phyloP scores from a whole-genome alignment of 345 rosid species.

The Mercurialis annua region DNA sequence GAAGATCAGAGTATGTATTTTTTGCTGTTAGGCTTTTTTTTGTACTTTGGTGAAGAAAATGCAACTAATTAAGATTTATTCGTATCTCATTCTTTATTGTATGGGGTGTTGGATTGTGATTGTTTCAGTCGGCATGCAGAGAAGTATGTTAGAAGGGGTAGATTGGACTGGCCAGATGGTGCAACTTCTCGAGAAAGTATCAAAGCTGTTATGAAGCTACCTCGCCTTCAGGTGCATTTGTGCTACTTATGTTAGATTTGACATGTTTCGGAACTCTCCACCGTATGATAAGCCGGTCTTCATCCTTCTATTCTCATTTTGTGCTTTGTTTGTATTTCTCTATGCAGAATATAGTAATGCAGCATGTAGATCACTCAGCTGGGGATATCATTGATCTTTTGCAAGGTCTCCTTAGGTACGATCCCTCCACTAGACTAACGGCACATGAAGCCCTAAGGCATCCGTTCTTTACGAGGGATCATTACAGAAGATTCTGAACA shows the following conservation, averaged over 20 bases:
- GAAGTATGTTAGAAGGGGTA: slow-evolving; percentile 54
- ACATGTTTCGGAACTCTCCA: background rate
- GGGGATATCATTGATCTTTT: slow-evolving; percentile 58
- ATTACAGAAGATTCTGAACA: slow-evolving; percentile 36
- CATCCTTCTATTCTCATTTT: background rate
- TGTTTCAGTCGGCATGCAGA: slow-evolving; percentile 55
- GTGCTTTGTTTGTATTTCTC: background rate
- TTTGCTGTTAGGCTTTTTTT: background rate
- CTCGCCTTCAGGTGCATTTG: slow-evolving; percentile 53
- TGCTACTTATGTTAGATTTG: background rate
- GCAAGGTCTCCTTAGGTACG: slow-evolving; percentile 60
- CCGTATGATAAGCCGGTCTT: background rate
- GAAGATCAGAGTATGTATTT: slow-evolving; percentile 50
- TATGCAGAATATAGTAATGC: slow-evolving; percentile 63
- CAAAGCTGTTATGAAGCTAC: slow-evolving; percentile 53
- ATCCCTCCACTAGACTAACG: slow-evolving; percentile 46
- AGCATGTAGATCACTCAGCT: slow-evolving; percentile 69
- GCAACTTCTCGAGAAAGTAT: slow-evolving; percentile 66
- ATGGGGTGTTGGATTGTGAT: slow-evolving; percentile 4
- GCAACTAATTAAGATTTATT: slow-evolving; percentile 6
- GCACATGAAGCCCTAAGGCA: slow-evolving; percentile 62
- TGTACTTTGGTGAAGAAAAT: background rate
- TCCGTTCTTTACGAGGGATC: slow-evolving; percentile 52
- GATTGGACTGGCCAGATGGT: slow-evolving; percentile 68
- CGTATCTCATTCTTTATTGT: background rate